Base-by-base conservation (phyloP, 202 grass and related monocot species). In the Cymbopogon flexuosus region DNA sequence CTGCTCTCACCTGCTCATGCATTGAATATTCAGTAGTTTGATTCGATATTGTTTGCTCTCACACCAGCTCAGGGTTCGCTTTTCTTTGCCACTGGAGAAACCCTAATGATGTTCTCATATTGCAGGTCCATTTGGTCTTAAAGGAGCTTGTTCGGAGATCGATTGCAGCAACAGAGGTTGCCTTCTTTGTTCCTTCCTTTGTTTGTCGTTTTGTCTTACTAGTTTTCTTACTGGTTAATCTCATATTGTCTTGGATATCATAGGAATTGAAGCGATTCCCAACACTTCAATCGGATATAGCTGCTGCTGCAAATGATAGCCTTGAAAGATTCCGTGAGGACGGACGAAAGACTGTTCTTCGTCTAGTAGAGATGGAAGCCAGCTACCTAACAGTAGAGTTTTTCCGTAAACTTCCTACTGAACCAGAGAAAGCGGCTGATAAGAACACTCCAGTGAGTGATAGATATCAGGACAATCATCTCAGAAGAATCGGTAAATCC, bases 261-360 rank as follows among this genome's bases (percentile, higher is more conserved):
- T 73, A 98, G 96, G 96, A 98, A 79, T 49, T 98, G 83, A 98
- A 98, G 83, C 92, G 96, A 80, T 98, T 98, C 73, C 96, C 96
- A 62, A 86, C 96, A n/a, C 96, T 98, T 87, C 92, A 98, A 91
- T 60, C 90, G 0, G 96, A 98, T 78, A 95, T 98, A 91, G 92
- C 96, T 83, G 92, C 96, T 45, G 96, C 92, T 76, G 84, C 96
- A 83, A 95, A 98, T 80, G 96, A 98, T 84, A 72, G 92, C 37
- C 77, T 98, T 49, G 96, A 98, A 87, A 95, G 88, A 84, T 98
- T 98, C 66, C 90, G 96, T 6, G 92, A 98, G 68, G 96, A 98
- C 24, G 79, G 96, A 10, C 88, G 88, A 4, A 98, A 95, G 80
- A 98, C 96, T 10, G 88, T 98, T 88, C 85, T 95, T 77, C 96